These are phyloP conservation scores for Colletotrichum falcatum DNA, from an alignment of 2,329 filamentous ascomycete species.

Conservation along the genomic window DNA sequence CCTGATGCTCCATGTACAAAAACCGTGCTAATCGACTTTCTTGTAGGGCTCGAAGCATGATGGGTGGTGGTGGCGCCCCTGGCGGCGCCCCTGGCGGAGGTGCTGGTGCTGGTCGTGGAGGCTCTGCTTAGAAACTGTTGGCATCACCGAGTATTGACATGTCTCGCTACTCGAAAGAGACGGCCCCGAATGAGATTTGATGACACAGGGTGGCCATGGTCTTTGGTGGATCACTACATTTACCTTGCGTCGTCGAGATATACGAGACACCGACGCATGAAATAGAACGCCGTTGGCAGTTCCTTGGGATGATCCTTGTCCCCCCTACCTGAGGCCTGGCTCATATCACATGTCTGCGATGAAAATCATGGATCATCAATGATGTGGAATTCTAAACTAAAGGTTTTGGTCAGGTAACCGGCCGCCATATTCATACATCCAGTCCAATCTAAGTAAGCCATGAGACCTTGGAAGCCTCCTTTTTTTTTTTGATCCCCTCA, in stretches of 20 bases:
- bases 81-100: constrained; percentile 44
- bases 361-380: too few species aligned
- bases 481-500: constrained; percentile 13
- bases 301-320: not conserved
- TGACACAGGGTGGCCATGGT: not conserved
- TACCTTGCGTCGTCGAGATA: constrained; percentile 4
- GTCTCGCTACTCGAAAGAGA: not conserved
- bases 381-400: not conserved
- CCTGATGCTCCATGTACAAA: not conserved
- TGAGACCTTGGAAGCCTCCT: constrained; percentile 1
- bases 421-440: constrained; percentile 18
- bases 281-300: constrained; percentile 14
- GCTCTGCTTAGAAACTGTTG: constrained; percentile 1
- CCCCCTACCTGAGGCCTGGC: not conserved
- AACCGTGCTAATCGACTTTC: constrained; percentile 7
- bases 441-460: constrained; percentile 23
- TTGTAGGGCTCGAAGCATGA: constrained; percentile 61
- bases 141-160: not conserved
- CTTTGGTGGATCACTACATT: not conserved
- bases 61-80: constrained; percentile 52
- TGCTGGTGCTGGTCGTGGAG: constrained; percentile 45
- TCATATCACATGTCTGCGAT: too few species aligned
- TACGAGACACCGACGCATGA: constrained; percentile 27
- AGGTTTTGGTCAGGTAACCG: constrained; percentile 10
- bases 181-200: not conserved